Conservation (phyloP, 148 eudicot species). For the Silene latifolia region DNA sequence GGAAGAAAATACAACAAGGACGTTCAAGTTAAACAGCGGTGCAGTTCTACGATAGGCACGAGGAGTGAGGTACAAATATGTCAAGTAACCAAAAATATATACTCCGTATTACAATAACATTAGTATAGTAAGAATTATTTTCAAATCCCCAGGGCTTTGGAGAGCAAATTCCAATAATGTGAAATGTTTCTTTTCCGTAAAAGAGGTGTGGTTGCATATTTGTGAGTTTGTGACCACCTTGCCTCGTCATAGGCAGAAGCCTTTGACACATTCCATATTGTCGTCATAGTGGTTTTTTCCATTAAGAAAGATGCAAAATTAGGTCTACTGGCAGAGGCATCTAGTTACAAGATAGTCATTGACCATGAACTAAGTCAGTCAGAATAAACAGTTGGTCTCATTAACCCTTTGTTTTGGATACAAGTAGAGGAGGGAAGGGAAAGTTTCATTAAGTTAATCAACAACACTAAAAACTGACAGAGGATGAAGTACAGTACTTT, state of each 20-base stretch:
- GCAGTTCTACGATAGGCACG: not conserved
- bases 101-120: too few species aligned
- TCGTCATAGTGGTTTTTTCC: not conserved
- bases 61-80: not conserved
- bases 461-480: not conserved
- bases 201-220: too few species aligned
- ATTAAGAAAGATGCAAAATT: not conserved
- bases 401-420: too few species aligned
- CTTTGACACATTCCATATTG: not conserved
- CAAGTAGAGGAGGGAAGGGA: too few species aligned
- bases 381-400: not conserved
- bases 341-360: not conserved
- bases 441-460: not conserved
- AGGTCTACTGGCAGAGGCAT: not conserved
- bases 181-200: too few species aligned
- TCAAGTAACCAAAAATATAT: too few species aligned
- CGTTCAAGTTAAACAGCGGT: not conserved
- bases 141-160: too few species aligned
- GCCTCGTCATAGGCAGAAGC: too few species aligned
- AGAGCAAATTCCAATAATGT: too few species aligned
- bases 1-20: conserved; percentile 1
- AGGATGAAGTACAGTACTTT: conserved; percentile 40
- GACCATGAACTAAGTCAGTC: not conserved
- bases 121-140: too few species aligned
- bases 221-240: too few species aligned